phyloP scores from a whole-genome alignment of 306 rosid genomes.

The Senna siamea region DNA sequence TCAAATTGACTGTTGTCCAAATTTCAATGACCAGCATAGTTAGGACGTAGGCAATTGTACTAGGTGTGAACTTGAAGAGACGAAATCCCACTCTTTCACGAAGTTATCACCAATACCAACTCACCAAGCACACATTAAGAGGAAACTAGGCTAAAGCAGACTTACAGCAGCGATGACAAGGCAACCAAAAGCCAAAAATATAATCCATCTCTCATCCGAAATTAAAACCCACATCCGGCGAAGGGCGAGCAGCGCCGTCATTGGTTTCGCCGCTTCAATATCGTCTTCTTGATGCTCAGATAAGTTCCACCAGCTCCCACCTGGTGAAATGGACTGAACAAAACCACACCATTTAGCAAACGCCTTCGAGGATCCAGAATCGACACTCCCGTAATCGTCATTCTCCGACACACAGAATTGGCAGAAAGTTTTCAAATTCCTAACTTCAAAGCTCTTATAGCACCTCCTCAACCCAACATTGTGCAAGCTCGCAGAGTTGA shows the following conservation, averaged over 20 bases:
- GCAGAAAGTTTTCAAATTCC: constrained; percentile 7
- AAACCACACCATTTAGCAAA: constrained; percentile 24
- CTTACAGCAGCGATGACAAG: constrained; percentile 61
- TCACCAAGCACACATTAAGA: neutral
- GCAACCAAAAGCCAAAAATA: constrained; percentile 52
- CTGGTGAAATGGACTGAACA: constrained; percentile 36
- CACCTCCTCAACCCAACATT: neutral
- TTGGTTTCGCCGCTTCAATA: constrained; percentile 40
- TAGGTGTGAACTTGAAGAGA: neutral
- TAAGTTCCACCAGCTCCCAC: constrained; percentile 63
- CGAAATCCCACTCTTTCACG: neutral
- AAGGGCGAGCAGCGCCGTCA: constrained; percentile 48
- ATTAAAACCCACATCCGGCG: constrained; percentile 65
- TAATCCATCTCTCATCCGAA: constrained; percentile 50
- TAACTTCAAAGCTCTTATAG: constrained; percentile 16
- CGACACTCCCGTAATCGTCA: neutral
- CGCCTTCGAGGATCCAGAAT: constrained; percentile 9
- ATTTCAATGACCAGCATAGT: neutral
- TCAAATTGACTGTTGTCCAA: neutral
- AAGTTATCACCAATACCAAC: constrained; percentile 7
- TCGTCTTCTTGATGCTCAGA: constrained; percentile 35
- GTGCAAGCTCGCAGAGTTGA: constrained; percentile 19
- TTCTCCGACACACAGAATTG: constrained; percentile 6
- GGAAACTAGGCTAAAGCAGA: neutral
- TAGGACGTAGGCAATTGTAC: neutral